A percentile compares a stretch with the other conserved stretches of the same genome.
These are phyloP conservation scores for Pleurotus giganteus DNA, from an alignment of 768 basidiomycete species.

Conservation along the genomic window DNA sequence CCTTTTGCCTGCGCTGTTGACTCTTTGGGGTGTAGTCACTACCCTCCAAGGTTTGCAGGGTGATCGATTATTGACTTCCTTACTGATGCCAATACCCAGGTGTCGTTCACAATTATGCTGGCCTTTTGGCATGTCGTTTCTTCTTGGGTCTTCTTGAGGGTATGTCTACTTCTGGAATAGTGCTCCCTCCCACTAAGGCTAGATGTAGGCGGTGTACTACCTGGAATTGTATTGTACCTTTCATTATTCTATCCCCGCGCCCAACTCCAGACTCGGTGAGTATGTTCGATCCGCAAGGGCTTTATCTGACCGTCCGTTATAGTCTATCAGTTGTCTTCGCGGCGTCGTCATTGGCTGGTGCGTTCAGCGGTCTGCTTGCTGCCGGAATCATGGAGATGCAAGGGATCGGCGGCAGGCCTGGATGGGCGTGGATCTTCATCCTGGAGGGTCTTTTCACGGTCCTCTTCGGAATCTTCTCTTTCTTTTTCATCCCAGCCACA, in stretches of 20 bases:
- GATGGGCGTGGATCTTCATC: constrained; percentile 65
- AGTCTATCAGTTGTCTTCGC: constrained; percentile 28
- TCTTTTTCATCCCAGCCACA: constrained; percentile 39
- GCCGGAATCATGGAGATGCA: constrained; percentile 50
- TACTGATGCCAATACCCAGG: constrained; percentile 20
- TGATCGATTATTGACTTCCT: not conserved
- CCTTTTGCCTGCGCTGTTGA: constrained; percentile 40
- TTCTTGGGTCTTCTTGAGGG: constrained; percentile 49
- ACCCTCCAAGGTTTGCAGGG: constrained; percentile 37
- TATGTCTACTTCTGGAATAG: constrained; percentile 18
- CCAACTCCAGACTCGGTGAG: constrained; percentile 27
- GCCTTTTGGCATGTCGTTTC: constrained; percentile 47
- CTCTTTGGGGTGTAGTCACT: constrained; percentile 41
- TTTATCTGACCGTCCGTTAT: constrained; percentile 45
- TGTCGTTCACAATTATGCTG: constrained; percentile 32
- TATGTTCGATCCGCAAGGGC: constrained; percentile 55
- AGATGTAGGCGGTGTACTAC: constrained; percentile 28
- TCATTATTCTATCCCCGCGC: constrained; percentile 34
- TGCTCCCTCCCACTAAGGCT: constrained; percentile 18
- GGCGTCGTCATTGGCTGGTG: constrained; percentile 39
- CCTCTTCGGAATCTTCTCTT: constrained; percentile 38
- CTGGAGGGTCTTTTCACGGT: constrained; percentile 46
- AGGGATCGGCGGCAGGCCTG: constrained; percentile 39
- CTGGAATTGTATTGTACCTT: constrained; percentile 29
- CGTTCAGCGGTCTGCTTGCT: constrained; percentile 60